phyloP scores from a whole-genome alignment of 371 early-diverging fungal species.

The Mucor piriformis region DNA sequence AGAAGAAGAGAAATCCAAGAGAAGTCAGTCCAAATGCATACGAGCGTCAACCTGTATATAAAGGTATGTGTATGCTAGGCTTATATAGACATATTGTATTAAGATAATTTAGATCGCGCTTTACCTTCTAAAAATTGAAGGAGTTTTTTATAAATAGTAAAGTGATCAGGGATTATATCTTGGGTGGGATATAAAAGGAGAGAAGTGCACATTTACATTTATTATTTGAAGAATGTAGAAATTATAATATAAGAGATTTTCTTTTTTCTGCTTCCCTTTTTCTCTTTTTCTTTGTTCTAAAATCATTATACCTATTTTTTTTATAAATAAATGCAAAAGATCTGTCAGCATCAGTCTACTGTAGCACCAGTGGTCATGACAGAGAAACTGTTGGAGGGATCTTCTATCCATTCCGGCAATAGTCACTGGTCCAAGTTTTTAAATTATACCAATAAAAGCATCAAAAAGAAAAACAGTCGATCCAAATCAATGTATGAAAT shows the following conservation, averaged over 20 bases:
- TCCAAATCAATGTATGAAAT: conserved; percentile 39
- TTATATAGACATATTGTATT: not conserved
- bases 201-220: conserved; percentile 1
- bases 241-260: conserved; percentile 1
- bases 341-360: no score
- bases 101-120: conserved; percentile 8
- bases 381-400: not conserved
- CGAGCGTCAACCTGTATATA: conserved; percentile 69
- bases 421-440: conserved; percentile 1
- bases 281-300: not conserved
- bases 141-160: conserved; percentile 6
- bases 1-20: conserved; percentile 46
- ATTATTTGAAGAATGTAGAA: not conserved
- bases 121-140: not conserved
- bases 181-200: no score
- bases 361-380: no score
- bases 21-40: conserved; percentile 70
- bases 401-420: not conserved
- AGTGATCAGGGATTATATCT: no score
- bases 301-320: not conserved
- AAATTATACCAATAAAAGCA: not conserved
- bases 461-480: conserved; percentile 26
- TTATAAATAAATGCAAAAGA: not conserved
- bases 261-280: not conserved
- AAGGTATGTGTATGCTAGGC: conserved; percentile 18